Evolutionary conservation across 805 yeast genomes (phyloP).

Genomic region (Zygotorulaspora florentina): DNA sequence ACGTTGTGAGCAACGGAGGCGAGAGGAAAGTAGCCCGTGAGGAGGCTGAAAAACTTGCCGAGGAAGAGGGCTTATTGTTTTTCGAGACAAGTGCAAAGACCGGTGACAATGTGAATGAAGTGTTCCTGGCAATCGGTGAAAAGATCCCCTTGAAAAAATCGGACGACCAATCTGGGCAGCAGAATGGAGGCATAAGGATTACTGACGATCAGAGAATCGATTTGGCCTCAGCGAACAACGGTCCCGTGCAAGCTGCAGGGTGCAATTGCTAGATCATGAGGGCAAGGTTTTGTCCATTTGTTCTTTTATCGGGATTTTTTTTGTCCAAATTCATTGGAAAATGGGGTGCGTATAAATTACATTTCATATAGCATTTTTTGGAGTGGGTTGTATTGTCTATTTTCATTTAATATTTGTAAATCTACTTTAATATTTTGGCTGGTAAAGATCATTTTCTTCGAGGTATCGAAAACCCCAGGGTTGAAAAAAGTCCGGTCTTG

Average conservation of each 20-base stretch:
- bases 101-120: constrained; percentile 83
- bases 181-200: constrained; percentile 22
- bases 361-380: too few species aligned
- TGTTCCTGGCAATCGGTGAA: constrained; percentile 83
- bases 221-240: constrained; percentile 31
- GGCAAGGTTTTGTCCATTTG: background rate
- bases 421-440: too few species aligned
- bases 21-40: constrained; percentile 73
- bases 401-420: too few species aligned
- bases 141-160: constrained; percentile 57
- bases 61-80: constrained; percentile 84
- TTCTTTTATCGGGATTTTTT: background rate
- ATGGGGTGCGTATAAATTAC: too few species aligned
- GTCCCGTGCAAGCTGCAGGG: constrained; percentile 28
- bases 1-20: constrained; percentile 52
- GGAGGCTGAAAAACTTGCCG: constrained; percentile 84
- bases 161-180: constrained; percentile 23
- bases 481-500: too few species aligned
- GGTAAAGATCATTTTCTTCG: too few species aligned
- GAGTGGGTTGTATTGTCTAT: too few species aligned
- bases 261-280: constrained; percentile 32
- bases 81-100: constrained; percentile 95
- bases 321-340: background rate
- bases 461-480: too few species aligned
- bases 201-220: constrained; percentile 34